Base-by-base conservation (phyloP, 1,284 basidiomycete species). In the Wolfiporia cocos region DNA sequence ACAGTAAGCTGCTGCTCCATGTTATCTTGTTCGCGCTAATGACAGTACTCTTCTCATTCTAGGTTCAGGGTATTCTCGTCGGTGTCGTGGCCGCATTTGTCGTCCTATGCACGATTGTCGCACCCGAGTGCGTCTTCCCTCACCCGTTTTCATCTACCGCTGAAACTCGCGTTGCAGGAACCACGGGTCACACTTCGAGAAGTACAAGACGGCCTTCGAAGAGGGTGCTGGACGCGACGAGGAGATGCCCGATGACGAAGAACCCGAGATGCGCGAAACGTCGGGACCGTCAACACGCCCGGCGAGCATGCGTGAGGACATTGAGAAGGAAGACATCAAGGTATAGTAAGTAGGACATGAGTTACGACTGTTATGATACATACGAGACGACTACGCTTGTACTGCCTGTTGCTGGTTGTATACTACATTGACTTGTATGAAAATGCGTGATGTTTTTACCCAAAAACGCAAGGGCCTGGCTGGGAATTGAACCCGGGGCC, bases 61-160 rank as follows among this genome's bases (percentile, higher is more conserved):
- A 34, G 42, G 75, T 94, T 14, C 86, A 91, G 65, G 92, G 86
- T 35, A 92, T 96, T 58, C 70, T 95, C 28, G 85, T 97, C 44
- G 93, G 84, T n/a, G 69, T 72, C 24, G 76, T 87, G 19, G 67
- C 81, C 7, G 77, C 74, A 0, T 88, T 81, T 50, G 73, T 86
- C 17, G 55, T 90, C 30, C 24, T 87, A 50, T 66, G 86, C 49
- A 84, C 81, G 2, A 63, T 84, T 46, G 56, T 88, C 43, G 86
- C 84, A 7, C 86, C 86, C 1, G 86, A 88, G 81, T 81, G 47
- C 45, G 78, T 71, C 26, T 24, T 34, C 11, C 28, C 24, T 33
- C 17, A 31, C 36, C 21, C 36, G 6, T 31, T 26, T 11, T 9
- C 30, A 10, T 39, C 40, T 48, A 46, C 34, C 53, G 15, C 19